A percentile compares a stretch with the other conserved stretches of the same genome.
These are phyloP conservation scores for Grifola frondosa DNA, from an alignment of 1,284 basidiomycete species.

Conservation along the genomic window DNA sequence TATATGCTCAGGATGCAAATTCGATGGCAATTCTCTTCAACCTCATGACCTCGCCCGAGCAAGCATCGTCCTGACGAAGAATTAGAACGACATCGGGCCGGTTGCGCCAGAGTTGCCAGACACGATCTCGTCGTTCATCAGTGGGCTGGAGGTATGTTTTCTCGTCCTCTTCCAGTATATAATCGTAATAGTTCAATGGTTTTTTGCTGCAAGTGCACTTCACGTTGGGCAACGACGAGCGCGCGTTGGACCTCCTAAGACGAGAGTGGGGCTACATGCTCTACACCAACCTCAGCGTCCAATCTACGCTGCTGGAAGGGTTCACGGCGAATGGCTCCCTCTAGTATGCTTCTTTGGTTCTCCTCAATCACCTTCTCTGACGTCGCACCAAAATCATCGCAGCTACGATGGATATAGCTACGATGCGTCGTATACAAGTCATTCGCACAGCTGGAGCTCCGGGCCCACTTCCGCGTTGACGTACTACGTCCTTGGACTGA, in stretches of 20 bases:
- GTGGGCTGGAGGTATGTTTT: conserved; percentile 51
- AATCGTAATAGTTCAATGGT: too few species aligned
- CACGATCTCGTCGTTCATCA: conserved; percentile 51
- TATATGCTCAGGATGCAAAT: conserved; percentile 53
- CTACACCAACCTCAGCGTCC: conserved; percentile 48
- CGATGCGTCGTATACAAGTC: conserved; percentile 47
- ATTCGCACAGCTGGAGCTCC: conserved; percentile 39
- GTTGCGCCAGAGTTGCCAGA: conserved; percentile 51
- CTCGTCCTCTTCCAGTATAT: too few species aligned
- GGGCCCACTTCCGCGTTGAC: conserved; percentile 39
- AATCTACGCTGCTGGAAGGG: conserved; percentile 52
- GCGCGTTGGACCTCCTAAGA: conserved; percentile 47
- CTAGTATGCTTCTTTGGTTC: conserved; percentile 35
- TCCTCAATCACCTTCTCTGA: neutral
- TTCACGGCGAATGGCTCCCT: conserved; percentile 52
- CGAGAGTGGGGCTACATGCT: conserved; percentile 57
- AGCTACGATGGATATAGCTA: conserved; percentile 49
- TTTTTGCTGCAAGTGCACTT: conserved; percentile 53
- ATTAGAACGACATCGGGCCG: conserved; percentile 51
- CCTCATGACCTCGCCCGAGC: conserved; percentile 40
- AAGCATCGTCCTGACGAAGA: conserved; percentile 43
- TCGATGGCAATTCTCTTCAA: conserved; percentile 51
- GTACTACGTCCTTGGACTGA: conserved; percentile 45
- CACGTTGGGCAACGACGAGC: conserved; percentile 43
- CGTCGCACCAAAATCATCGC: too few species aligned